These are phyloP conservation scores for Teratosphaeriaceae sp. DNA, from an alignment of 2,329 filamentous ascomycete genomes.

Conservation along the genomic window DNA sequence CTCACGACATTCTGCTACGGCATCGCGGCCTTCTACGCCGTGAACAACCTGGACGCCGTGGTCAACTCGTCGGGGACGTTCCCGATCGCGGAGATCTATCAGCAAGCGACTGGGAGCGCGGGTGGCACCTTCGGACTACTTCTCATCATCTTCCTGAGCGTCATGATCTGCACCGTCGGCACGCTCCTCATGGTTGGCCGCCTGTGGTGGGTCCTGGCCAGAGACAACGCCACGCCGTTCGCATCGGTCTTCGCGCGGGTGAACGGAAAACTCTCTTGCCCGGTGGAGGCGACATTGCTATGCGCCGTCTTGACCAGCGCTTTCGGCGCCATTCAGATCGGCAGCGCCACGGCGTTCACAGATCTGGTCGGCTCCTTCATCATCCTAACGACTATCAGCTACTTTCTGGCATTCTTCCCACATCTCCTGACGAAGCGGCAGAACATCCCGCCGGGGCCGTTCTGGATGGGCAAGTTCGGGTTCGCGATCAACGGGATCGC, in stretches of 20 bases:
- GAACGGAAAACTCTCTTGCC: constrained; percentile 50
- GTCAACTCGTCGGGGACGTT: constrained; percentile 35
- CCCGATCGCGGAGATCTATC: constrained; percentile 43
- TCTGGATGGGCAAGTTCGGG: constrained; percentile 30
- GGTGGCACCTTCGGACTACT: constrained; percentile 51
- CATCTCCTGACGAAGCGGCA: constrained; percentile 27
- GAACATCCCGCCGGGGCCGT: constrained; percentile 27
- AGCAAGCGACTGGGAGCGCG: constrained; percentile 40
- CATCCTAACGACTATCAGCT: constrained; percentile 29
- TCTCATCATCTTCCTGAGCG: constrained; percentile 50
- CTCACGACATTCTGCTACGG: constrained; percentile 42
- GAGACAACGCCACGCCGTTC: constrained; percentile 56
- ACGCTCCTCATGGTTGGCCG: constrained; percentile 43
- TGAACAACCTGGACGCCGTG: constrained; percentile 39
- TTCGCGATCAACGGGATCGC: constrained; percentile 27
- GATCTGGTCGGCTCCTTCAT: constrained; percentile 32
- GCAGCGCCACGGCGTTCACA: constrained; percentile 26
- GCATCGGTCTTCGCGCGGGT: constrained; percentile 47
- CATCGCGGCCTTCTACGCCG: constrained; percentile 46
- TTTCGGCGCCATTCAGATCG: constrained; percentile 5
- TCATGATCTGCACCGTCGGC: constrained; percentile 43
- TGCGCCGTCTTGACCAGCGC: constrained; percentile 28
- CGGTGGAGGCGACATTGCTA: constrained; percentile 52
- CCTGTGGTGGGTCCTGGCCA: constrained; percentile 47
- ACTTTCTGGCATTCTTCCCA: constrained; percentile 30